Base-by-base conservation (phyloP, 2,329 filamentous ascomycete genomes). In the Pleurostoma richardsiae region DNA sequence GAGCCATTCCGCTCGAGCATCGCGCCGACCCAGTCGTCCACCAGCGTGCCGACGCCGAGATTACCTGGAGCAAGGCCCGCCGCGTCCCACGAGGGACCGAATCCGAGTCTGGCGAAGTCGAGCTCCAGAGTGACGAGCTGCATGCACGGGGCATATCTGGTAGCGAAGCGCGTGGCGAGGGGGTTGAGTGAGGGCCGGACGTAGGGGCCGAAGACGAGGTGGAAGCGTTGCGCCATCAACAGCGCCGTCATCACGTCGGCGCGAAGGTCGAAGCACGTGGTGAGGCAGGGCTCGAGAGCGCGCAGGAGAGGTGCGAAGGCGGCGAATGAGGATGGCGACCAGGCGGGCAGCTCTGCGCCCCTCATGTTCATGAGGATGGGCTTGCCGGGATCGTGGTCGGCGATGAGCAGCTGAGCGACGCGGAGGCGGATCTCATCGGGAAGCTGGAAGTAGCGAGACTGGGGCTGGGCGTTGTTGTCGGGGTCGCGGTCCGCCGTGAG, bases 171-270 rank as follows among this genome's bases (percentile, higher is more conserved):
- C 0, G 62, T 65, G 1, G 64, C 65, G 0, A 69, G 58, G 0
- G 67, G 67, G 31, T 62, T 65, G 2, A 66, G 52, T 5, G 47
- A 46, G 0, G 52, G 51, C 2, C 57, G 59, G 4, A 67, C 61
- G 40, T 63, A 69, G 1, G 70, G 68, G 0, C 68, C 68, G 19
- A 66, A 62, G 1, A 66, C 60, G 27, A 65, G 56, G 46, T 74
- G 70, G 28, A 74, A 68, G 7, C 52, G 56, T 19, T 62, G 55
- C 3, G 54, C 54, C 27, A 61, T 56, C 5, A 73, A 60, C 3
- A 73, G 52, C 0, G 63, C 46, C 3, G 66, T 50, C 30, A 72
- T 53, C 1, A 71, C 28, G 36, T 71, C 67, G 4, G 65, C 60
- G 5, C 64, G 61, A 46, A 73, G 60, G 4, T 49, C 58, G 27